Evolutionary conservation across 805 yeast species (phyloP).

Genomic region (Candida odintsovae): DNA sequence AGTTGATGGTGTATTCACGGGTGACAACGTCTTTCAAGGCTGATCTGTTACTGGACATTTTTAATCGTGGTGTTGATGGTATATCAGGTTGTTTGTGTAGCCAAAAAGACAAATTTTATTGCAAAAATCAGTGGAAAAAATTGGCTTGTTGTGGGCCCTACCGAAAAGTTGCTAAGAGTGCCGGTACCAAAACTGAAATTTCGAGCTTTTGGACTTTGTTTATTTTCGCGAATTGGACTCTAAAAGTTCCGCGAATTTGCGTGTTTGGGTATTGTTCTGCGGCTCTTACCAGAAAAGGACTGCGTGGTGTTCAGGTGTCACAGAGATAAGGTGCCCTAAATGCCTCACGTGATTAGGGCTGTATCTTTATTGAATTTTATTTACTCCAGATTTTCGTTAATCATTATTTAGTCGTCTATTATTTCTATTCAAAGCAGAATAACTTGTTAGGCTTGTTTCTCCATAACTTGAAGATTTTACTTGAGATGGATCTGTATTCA

Average conservation of each 20-base stretch:
- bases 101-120: not conserved
- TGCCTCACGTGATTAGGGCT: not conserved
- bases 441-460: slow-evolving; percentile 21
- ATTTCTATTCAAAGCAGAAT: slow-evolving; percentile 29
- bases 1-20: slow-evolving; percentile 99
- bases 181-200: not conserved
- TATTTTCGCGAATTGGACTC: not conserved
- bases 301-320: not conserved
- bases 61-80: slow-evolving; percentile 4
- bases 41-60: slow-evolving; percentile 50
- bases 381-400: not conserved
- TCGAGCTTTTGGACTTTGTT: not conserved
- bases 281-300: not conserved
- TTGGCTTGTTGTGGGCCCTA: not conserved
- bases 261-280: not conserved
- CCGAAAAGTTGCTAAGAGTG: not conserved
- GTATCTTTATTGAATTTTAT: not conserved
- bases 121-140: not conserved
- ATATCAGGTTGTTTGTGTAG: not conserved
- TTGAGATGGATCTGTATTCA: not conserved
- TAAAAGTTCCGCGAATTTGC: not conserved
- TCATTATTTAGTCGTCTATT: not conserved
- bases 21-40: slow-evolving; percentile 99
- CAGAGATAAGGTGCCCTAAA: not conserved
- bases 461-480: slow-evolving; percentile 21